Base-by-base conservation (phyloP, 805 yeast species). In the Spathaspora boniae region DNA sequence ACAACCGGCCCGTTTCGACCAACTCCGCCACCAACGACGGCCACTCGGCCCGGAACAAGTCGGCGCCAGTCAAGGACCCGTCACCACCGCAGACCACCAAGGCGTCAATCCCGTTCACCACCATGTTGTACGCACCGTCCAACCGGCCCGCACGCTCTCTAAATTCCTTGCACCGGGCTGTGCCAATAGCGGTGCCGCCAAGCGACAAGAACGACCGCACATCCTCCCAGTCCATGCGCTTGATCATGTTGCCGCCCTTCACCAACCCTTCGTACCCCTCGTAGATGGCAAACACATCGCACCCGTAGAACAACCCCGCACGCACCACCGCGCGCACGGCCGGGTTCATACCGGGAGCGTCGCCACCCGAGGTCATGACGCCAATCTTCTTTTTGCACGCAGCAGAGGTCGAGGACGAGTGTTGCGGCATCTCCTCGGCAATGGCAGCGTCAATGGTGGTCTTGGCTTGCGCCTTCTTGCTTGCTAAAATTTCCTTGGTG, bases 41-140 rank as follows among this genome's bases (percentile, higher is more conserved):
- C 91, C 91, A 83, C 61, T 83, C 89, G 9, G 72, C 50, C 53
- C 91, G 70, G 59, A 83, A 82, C 37, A 82, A 60, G 53, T 83
- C 91, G 5, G 91, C 91, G 44, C 91, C 91, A 2, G 91, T 83
- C 44, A 83, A 66, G 1, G 88, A 82, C 34, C 91, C 91, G 55
- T 83, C 91, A 54, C 91, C 91, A 46, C 91, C 91, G 60, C 87
- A 80, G 14, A 83, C 89, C 44, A 83, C 74, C 44, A 83, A 65
- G 2, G 87, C 89, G 57, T 83, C 88, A 39, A 83, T 82, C 37
- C 89, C 89, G 21, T 79, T 75, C 29, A 60, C 70, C 45, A 83
- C 73, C 74, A 83, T 66, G 58, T 83, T 79, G 47, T 72, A 66
- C 37, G 84, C 81, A 24, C 78, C 88, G 31, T 58, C 46, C 32